These are phyloP conservation scores for Discostella stelligera DNA, from an alignment of 352 stramenopile species.

Conservation along the genomic window DNA sequence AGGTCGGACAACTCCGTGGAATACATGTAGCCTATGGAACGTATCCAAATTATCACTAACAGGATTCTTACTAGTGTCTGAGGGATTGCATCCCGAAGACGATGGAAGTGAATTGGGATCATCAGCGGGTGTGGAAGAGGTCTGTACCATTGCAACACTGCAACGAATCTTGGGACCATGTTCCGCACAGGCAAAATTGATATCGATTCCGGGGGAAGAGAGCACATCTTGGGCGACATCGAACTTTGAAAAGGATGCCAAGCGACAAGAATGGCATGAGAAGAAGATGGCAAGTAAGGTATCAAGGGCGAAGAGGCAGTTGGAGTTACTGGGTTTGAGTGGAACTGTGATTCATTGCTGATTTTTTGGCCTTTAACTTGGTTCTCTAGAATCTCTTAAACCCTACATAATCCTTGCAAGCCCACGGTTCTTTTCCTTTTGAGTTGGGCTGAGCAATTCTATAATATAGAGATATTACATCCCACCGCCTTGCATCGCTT, in stretches of 20 bases:
- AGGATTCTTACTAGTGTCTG: conserved; percentile 88
- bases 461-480: conserved; percentile 15
- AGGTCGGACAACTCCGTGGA: conserved; percentile 91
- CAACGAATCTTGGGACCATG: conserved; percentile 85
- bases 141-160: conserved; percentile 88
- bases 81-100: conserved; percentile 82
- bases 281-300: conserved; percentile 94
- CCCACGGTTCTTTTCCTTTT: no score
- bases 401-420: background rate
- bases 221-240: conserved; percentile 78
- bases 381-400: background rate
- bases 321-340: conserved; percentile 56
- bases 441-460: background rate
- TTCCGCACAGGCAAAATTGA: conserved; percentile 84
- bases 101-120: conserved; percentile 50
- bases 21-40: conserved; percentile 94
- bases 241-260: conserved; percentile 71
- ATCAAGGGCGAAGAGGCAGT: conserved; percentile 84
- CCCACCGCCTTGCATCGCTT: conserved; percentile 43
- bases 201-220: conserved; percentile 82
- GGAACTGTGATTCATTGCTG: conserved; percentile 54
- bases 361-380: background rate
- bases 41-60: conserved; percentile 87
- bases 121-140: conserved; percentile 90
- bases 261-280: conserved; percentile 89